Percentiles rank a stretch among this genome's conserved stretches.
Conservation (phyloP, 2,329 filamentous ascomycete species). For the Xylaria sp. region DNA sequence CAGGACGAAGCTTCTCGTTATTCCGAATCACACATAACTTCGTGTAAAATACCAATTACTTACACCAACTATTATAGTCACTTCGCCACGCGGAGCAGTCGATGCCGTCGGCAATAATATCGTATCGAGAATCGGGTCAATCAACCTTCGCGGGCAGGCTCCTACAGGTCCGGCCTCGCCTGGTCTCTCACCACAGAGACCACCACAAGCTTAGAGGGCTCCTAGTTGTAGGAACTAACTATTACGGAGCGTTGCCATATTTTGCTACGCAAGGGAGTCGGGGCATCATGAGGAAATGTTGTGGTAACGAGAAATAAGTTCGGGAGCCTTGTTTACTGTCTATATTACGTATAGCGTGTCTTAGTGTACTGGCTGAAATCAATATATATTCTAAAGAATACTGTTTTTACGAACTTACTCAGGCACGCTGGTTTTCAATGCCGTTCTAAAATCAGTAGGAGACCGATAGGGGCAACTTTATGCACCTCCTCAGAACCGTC, state of each 20-base stretch:
- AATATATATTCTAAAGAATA: not conserved
- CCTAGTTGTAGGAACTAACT: not conserved
- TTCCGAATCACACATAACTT: not conserved
- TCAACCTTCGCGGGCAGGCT: slow-evolving; percentile 71
- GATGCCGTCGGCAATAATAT: slow-evolving; percentile 93
- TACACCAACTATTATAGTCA: slow-evolving; percentile 55
- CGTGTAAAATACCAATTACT: not conserved
- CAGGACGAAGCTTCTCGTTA: not conserved
- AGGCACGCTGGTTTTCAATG: not conserved
- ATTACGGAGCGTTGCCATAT: not conserved
- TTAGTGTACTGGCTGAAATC: slow-evolving; percentile 15
- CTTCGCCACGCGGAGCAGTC: slow-evolving; percentile 88
- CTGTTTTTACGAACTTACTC: not conserved
- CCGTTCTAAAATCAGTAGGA: not conserved
- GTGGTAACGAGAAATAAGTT: not conserved
- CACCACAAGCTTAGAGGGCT: slow-evolving; percentile 11
- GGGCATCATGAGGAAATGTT: not conserved
- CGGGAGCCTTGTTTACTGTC: slow-evolving; percentile 3
- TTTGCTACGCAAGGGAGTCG: not conserved
- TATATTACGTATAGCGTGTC: slow-evolving; percentile 18
- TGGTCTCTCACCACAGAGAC: slow-evolving; percentile 31
- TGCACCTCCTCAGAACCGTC: not conserved
- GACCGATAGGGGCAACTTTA: not conserved
- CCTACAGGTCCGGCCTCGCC: slow-evolving; percentile 32
- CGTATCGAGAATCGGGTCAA: slow-evolving; percentile 84